Percentiles rank a stretch among this genome's conserved stretches.
Evolutionary conservation across 2,329 filamentous ascomycete genomes (phyloP).

Genomic region (Rutstroemia sp.): DNA sequence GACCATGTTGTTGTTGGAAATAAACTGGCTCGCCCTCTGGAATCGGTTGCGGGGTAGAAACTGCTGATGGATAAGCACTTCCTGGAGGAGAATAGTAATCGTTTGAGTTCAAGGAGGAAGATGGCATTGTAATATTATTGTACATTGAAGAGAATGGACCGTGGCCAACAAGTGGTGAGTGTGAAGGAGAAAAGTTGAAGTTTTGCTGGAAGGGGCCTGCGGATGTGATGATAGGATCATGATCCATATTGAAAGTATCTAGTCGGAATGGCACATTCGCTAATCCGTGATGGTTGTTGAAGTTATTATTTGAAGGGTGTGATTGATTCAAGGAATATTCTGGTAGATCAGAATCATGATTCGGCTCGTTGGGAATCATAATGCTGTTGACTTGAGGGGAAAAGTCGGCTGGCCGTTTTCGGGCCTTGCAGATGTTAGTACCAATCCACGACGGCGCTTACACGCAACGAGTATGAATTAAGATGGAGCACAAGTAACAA

Average conservation of each 20-base stretch:
- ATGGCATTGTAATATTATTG: constrained; percentile 54
- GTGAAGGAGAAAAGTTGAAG: constrained; percentile 64
- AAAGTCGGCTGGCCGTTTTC: constrained; percentile 61
- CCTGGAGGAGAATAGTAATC: constrained; percentile 65
- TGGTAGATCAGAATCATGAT: constrained; percentile 51
- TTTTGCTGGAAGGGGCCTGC: constrained; percentile 60
- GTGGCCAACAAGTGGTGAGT: constrained; percentile 56
- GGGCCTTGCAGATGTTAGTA: constrained; percentile 36
- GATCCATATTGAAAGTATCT: constrained; percentile 48
- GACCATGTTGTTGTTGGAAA: constrained; percentile 45
- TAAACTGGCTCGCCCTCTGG: constrained; percentile 57
- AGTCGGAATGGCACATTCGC: constrained; percentile 46
- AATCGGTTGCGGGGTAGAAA: constrained; percentile 62
- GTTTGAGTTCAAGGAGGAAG: constrained; percentile 56
- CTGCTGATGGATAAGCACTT: constrained; percentile 62
- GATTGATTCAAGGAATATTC: constrained; percentile 60
- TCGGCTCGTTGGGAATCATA: constrained; percentile 54
- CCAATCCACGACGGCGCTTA: constrained; percentile 18
- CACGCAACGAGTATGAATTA: constrained; percentile 15
- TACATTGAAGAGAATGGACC: constrained; percentile 54
- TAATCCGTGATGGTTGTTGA: constrained; percentile 29
- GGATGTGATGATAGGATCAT: constrained; percentile 56
- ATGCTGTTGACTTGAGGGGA: constrained; percentile 63
- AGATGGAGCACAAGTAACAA: constrained; percentile 11
- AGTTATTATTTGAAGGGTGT: constrained; percentile 24